phyloP scores from a whole-genome alignment of 805 yeast species.

The Schwanniomyces polymorphus region DNA sequence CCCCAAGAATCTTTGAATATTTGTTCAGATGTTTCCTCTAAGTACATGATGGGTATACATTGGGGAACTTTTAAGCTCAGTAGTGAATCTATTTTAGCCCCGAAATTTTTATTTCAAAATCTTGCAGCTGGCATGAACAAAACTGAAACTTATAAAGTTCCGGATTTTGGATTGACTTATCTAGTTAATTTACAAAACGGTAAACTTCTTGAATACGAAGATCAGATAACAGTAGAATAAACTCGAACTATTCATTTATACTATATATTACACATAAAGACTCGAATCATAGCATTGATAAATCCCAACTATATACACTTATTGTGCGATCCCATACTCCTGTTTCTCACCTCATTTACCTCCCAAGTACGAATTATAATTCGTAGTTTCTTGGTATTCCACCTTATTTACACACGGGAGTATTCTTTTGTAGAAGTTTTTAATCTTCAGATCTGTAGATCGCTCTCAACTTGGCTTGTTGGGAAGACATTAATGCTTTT shows the following conservation, averaged over 20 bases:
- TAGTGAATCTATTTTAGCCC: conserved; percentile 86
- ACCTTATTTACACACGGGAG: background rate
- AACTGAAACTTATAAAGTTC: conserved; percentile 51
- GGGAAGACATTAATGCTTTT: conserved; percentile 28
- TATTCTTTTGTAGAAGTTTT: background rate
- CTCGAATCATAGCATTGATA: background rate
- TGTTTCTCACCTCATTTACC: background rate
- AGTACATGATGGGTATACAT: conserved; percentile 80
- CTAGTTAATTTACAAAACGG: conserved; percentile 42
- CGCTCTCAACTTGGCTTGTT: conserved; percentile 26
- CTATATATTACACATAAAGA: background rate
- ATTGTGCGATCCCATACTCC: background rate
- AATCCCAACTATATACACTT: background rate
- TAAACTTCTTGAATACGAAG: conserved; percentile 14
- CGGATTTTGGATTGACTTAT: conserved; percentile 75
- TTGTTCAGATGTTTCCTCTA: conserved; percentile 59
- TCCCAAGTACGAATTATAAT: background rate
- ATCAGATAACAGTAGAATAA: background rate
- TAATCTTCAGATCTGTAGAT: conserved; percentile 18
- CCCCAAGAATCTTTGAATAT: conserved; percentile 77
- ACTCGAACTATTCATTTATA: background rate
- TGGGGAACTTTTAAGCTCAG: conserved; percentile 95
- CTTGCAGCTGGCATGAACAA: conserved; percentile 45
- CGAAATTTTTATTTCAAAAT: conserved; percentile 57
- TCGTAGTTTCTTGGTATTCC: background rate